These are phyloP conservation scores for Tolypocladium tundrense DNA, from an alignment of 2,329 filamentous ascomycete species.

Conservation along the genomic window DNA sequence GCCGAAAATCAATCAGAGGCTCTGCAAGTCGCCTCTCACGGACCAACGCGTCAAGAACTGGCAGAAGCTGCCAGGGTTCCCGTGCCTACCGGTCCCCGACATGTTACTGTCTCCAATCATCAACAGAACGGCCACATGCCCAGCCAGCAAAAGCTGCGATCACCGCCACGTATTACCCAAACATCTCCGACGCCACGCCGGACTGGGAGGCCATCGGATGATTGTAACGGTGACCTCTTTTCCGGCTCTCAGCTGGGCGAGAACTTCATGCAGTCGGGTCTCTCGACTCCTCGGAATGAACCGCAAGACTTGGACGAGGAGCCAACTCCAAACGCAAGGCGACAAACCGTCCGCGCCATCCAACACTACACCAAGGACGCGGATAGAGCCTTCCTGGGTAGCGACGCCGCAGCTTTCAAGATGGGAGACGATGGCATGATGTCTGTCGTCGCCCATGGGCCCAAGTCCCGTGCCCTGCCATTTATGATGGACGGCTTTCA, in stretches of 20 bases:
- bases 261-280: slow-evolving; percentile 27
- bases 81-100: slow-evolving; percentile 20
- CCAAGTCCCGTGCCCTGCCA: slow-evolving; percentile 11
- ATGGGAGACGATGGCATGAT: slow-evolving; percentile 27
- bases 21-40: slow-evolving; percentile 5
- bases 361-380: background rate
- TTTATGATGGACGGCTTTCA: slow-evolving; percentile 24
- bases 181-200: slow-evolving; percentile 10
- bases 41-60: slow-evolving; percentile 15
- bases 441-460: slow-evolving; percentile 18
- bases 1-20: slow-evolving; percentile 10
- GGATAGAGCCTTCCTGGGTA: slow-evolving; percentile 1
- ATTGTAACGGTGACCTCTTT: slow-evolving; percentile 18
- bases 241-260: slow-evolving; percentile 28
- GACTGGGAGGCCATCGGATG: slow-evolving; percentile 5
- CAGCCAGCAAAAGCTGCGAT: slow-evolving; percentile 12
- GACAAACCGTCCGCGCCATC: background rate
- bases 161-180: slow-evolving; percentile 9
- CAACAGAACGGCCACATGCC: slow-evolving; percentile 11
- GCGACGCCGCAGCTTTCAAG: slow-evolving; percentile 15
- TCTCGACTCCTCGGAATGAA: slow-evolving; percentile 25
- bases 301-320: slow-evolving; percentile 5
- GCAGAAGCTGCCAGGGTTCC: slow-evolving; percentile 24
- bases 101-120: slow-evolving; percentile 15
- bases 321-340: slow-evolving; percentile 4